Conservation (phyloP, 805 yeast species). For the Kluyveromyces aestuarii region DNA sequence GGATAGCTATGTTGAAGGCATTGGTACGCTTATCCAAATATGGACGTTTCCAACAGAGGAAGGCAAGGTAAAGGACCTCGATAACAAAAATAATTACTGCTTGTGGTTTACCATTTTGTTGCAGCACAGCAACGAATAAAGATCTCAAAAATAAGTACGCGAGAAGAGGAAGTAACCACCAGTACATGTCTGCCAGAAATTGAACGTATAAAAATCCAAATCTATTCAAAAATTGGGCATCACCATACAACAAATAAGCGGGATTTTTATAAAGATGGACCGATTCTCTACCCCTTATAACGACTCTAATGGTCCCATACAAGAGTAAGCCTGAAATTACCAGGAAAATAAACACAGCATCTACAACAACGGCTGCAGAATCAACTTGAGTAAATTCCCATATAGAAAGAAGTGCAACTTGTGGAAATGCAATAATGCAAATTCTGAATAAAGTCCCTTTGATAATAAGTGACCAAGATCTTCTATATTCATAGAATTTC, state of each 20-base stretch:
- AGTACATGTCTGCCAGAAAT: constrained; percentile 79
- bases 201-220: constrained; percentile 92
- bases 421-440: constrained; percentile 80
- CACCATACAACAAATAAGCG: constrained; percentile 84
- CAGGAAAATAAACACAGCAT: constrained; percentile 63
- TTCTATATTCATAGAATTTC: constrained; percentile 68
- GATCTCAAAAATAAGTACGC: constrained; percentile 64
- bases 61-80: constrained; percentile 62
- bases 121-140: constrained; percentile 79
- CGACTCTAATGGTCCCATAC: constrained; percentile 69
- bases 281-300: constrained; percentile 66
- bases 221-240: constrained; percentile 66
- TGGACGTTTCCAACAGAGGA: constrained; percentile 67
- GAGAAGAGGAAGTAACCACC: constrained; percentile 64
- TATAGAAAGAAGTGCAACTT: constrained; percentile 65
- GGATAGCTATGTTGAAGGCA: constrained; percentile 81
- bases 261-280: constrained; percentile 73
- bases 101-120: constrained; percentile 70
- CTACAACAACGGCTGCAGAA: constrained; percentile 72
- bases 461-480: constrained; percentile 72
- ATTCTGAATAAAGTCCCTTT: constrained; percentile 86
- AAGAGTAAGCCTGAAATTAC: constrained; percentile 49
- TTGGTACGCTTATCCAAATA: constrained; percentile 93
- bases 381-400: constrained; percentile 87
- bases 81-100: constrained; percentile 67